Base-by-base conservation (phyloP, 495 filamentous ascomycete species). In the Aspergillus asperescens region DNA sequence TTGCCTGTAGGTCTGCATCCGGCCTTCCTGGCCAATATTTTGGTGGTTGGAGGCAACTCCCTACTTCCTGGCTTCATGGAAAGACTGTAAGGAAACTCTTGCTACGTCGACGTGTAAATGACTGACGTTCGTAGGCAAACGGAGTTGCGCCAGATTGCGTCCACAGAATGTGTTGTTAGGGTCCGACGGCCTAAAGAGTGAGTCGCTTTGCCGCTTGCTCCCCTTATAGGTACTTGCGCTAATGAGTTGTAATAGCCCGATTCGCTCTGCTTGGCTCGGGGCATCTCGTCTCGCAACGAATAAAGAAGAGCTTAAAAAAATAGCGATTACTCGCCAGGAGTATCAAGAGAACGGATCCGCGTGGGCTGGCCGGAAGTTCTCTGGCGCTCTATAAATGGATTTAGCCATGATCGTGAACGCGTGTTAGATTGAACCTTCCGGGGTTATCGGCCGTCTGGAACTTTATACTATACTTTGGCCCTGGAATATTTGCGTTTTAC, bases 21-120 rank as follows among this genome's bases (percentile, higher is more conserved):
- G 15, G 79, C 83, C 0, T 81, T 95, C 57, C 69, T 96, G 38
- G 85, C 89, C 7, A 97, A 99, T 58, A 83, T 96, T 25, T 64
- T 96, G 12, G 83, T 95, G 7, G 87, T 95, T 3, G 94, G 93
- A 1, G 94, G 93, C 6, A 97, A 91, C 68, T 72, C 84, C 0
- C 71, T 84, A 34, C 80, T 96, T 18, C 77, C 83, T 5, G 90
- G 90, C 0, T 95, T 96, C 56, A 80, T 90, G 65, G 80, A 88
- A 58, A 77, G 94, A 59, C 65, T 99, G 68, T 84, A 72, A 47
- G 75, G 15, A 12, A 35, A 27, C 50, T 31, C 35, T 19, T 41
- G 22, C 49, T 15, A 23, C 4, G 16, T 10, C 10, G 15, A 9
- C 28, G n/a, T 31, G 9, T 5, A 13, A 32, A 27, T 48, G 35